A percentile compares a stretch with the other conserved stretches of the same genome.
These are phyloP conservation scores for Globisporangium ultimum DNA, from an alignment of 352 stramenopile genomes.

Conservation along the genomic window DNA sequence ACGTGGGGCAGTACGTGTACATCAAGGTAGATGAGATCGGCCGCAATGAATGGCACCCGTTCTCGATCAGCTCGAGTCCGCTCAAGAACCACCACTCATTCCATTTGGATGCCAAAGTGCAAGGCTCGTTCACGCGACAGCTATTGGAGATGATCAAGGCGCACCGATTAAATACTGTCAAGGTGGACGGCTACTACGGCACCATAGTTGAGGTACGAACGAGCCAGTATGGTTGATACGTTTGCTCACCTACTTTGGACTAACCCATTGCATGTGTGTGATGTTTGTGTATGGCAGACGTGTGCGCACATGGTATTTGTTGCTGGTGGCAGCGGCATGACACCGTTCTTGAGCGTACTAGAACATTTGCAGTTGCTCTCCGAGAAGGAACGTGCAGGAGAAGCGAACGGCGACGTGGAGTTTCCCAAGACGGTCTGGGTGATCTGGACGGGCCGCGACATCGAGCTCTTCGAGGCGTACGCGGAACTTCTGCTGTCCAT, in stretches of 20 bases:
- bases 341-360: slow-evolving; percentile 61
- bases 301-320: slow-evolving; percentile 64
- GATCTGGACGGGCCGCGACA: slow-evolving; percentile 49
- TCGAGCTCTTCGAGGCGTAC: slow-evolving; percentile 40
- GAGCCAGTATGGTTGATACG: background rate
- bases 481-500: slow-evolving; percentile 42
- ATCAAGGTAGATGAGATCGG: slow-evolving; percentile 53
- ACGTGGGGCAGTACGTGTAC: slow-evolving; percentile 70
- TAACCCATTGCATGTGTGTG: background rate
- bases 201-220: slow-evolving; percentile 35
- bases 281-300: slow-evolving; percentile 9
- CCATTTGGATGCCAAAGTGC: slow-evolving; percentile 54
- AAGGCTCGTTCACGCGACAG: slow-evolving; percentile 52
- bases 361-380: slow-evolving; percentile 49
- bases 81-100: slow-evolving; percentile 39
- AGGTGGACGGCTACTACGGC: slow-evolving; percentile 74
- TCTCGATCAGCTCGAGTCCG: slow-evolving; percentile 70
- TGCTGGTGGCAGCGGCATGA: slow-evolving; percentile 68
- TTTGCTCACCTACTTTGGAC: background rate
- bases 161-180: slow-evolving; percentile 37
- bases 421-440: slow-evolving; percentile 46
- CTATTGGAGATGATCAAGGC: slow-evolving; percentile 43
- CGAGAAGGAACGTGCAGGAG: slow-evolving; percentile 9
- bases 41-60: slow-evolving; percentile 65
- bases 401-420: slow-evolving; percentile 14